Percentiles rank a stretch among this genome's conserved stretches.
Conservation (phyloP, 441 rosid species). For the Adansonia madagascariensis region DNA sequence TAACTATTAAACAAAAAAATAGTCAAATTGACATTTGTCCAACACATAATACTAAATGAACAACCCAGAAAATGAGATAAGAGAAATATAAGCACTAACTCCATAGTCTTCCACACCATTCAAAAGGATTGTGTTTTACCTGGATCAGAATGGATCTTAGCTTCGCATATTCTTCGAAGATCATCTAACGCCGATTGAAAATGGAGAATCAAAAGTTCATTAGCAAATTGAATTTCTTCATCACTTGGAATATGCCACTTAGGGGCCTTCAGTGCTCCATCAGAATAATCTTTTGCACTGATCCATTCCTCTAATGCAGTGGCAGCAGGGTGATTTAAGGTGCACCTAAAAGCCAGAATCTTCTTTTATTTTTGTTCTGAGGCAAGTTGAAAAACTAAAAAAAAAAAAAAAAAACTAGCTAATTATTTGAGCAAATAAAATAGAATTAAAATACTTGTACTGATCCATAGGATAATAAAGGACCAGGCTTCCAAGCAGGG, state of each 20-base stretch:
- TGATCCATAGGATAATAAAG: conserved; percentile 96
- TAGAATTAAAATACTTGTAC: conserved; percentile 63
- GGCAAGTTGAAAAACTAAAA: conserved; percentile 23
- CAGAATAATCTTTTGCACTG: conserved; percentile 81
- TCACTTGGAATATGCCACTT: conserved; percentile 92
- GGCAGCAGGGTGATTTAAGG: conserved; percentile 81
- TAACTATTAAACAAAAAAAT: no score
- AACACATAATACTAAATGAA: conserved; percentile 3
- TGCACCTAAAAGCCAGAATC: conserved; percentile 60
- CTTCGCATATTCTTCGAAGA: conserved; percentile 79
- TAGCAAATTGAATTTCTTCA: conserved; percentile 93
- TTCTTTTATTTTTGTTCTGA: conserved; percentile 15
- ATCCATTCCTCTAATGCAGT: conserved; percentile 89
- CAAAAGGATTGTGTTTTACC: conserved; percentile 48
- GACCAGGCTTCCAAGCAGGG: conserved; percentile 89
- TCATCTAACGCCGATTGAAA: conserved; percentile 90
- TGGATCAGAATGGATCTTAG: conserved; percentile 79
- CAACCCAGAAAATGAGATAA: conserved; percentile 9
- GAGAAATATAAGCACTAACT: background rate
- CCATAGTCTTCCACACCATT: background rate
- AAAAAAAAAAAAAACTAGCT: background rate
- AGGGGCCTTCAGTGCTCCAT: conserved; percentile 57
- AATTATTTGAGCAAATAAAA: conserved; percentile 24
- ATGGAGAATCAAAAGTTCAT: conserved; percentile 91
- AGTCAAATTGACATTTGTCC: no score